Evolutionary conservation across 306 rosid species (phyloP).

Genomic region (Parietaria judaica): DNA sequence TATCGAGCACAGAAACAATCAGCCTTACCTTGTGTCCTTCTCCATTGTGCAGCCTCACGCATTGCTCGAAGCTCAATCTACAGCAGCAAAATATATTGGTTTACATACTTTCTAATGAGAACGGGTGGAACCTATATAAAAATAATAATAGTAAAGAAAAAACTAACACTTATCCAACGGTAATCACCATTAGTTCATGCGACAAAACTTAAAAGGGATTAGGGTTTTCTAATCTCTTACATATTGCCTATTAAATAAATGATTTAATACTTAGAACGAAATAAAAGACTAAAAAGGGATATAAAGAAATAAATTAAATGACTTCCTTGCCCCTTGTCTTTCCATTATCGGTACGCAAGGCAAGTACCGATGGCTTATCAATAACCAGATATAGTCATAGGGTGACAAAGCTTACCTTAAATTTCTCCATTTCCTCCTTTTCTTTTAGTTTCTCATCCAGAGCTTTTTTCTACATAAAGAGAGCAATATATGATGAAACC

Average conservation of each 20-base stretch:
- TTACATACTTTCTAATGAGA: background rate
- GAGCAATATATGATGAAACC: background rate
- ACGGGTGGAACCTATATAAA: too few species aligned
- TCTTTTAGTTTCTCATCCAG: constrained; percentile 77
- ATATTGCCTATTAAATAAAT: too few species aligned
- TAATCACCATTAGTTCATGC: too few species aligned
- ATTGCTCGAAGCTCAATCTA: constrained; percentile 71
- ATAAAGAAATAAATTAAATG: too few species aligned
- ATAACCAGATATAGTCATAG: constrained; percentile 9
- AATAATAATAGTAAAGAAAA: too few species aligned
- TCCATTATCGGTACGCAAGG: too few species aligned
- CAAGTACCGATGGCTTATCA: background rate
- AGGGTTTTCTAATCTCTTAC: too few species aligned
- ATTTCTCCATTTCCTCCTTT: constrained; percentile 71
- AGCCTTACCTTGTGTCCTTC: constrained; percentile 72
- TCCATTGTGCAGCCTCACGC: constrained; percentile 93
- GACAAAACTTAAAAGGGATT: too few species aligned
- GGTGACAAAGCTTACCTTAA: constrained; percentile 43
- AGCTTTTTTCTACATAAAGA: constrained; percentile 59
- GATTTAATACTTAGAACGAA: too few species aligned
- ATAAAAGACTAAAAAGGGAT: too few species aligned
- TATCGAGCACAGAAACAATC: background rate
- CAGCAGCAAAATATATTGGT: constrained; percentile 16
- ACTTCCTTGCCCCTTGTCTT: too few species aligned
- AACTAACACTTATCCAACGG: too few species aligned